phyloP scores from a whole-genome alignment of 768 basidiomycete species.

The Trametes maxima region DNA sequence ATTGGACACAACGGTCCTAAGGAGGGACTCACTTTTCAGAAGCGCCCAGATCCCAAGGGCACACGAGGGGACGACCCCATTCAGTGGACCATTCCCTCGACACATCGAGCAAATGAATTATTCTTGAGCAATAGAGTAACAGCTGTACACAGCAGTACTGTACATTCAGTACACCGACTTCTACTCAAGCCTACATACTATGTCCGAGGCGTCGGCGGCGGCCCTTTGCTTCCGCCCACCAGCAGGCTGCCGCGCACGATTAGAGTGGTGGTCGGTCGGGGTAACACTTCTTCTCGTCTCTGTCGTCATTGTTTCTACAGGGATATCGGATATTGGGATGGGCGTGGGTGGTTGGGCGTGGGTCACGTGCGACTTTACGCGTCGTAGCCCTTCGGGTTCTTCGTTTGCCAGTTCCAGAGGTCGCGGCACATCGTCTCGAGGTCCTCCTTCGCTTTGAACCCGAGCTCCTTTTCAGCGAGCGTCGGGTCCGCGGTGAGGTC shows the following conservation, averaged over 20 bases:
- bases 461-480: constrained; percentile 90
- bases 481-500: constrained; percentile 93
- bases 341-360: too few species aligned
- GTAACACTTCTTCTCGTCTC: not conserved
- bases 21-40: too few species aligned
- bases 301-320: not conserved
- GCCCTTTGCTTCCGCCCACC: not conserved
- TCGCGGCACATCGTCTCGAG: constrained; percentile 95
- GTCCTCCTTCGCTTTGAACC: constrained; percentile 80
- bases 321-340: not conserved
- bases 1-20: too few species aligned
- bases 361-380: not conserved
- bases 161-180: constrained; percentile 12
- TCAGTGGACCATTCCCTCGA: not conserved
- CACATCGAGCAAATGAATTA: not conserved
- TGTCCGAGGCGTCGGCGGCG: constrained; percentile 1
- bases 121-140: not conserved
- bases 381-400: constrained; percentile 79
- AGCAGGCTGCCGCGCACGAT: constrained; percentile 1
- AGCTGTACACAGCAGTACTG: not conserved
- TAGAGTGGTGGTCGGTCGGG: constrained; percentile 2
- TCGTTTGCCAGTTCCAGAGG: constrained; percentile 99
- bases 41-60: too few species aligned
- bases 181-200: constrained; percentile 15
- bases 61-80: too few species aligned